Evolutionary conservation across 1,284 basidiomycete species (phyloP).

Genomic region (Leucoagaricus sp.): DNA sequence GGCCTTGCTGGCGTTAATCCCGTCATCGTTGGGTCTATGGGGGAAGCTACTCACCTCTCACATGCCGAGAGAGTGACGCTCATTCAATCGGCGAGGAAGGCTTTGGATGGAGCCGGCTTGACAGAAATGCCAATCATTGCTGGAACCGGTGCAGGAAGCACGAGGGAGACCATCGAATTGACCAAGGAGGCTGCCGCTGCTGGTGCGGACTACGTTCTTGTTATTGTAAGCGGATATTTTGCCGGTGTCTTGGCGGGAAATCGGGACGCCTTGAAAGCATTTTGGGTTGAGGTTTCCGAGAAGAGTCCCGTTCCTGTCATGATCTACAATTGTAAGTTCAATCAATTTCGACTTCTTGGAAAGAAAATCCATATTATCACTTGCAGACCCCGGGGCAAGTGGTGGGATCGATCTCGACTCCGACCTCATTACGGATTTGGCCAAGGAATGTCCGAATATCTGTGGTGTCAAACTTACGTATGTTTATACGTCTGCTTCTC

Average conservation of each 20-base stretch:
- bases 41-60: constrained; percentile 81
- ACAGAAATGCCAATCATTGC: constrained; percentile 70
- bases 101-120: constrained; percentile 69
- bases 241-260: constrained; percentile 68
- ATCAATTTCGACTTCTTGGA: constrained; percentile 21
- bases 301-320: constrained; percentile 86
- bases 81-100: constrained; percentile 71
- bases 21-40: constrained; percentile 82
- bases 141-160: constrained; percentile 82
- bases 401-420: constrained; percentile 88
- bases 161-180: constrained; percentile 77
- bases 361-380: constrained; percentile 16
- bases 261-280: constrained; percentile 73
- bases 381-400: constrained; percentile 75
- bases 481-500: constrained; percentile 27
- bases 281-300: constrained; percentile 75
- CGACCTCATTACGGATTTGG: constrained; percentile 81
- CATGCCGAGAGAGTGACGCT: constrained; percentile 71
- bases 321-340: constrained; percentile 82
- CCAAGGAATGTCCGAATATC: constrained; percentile 68
- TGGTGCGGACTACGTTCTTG: constrained; percentile 84
- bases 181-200: constrained; percentile 74
- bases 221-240: constrained; percentile 87
- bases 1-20: constrained; percentile 76
- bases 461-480: constrained; percentile 88